Conservation (phyloP, 352 stramenopile genomes). For the Pythium rishiriense region DNA sequence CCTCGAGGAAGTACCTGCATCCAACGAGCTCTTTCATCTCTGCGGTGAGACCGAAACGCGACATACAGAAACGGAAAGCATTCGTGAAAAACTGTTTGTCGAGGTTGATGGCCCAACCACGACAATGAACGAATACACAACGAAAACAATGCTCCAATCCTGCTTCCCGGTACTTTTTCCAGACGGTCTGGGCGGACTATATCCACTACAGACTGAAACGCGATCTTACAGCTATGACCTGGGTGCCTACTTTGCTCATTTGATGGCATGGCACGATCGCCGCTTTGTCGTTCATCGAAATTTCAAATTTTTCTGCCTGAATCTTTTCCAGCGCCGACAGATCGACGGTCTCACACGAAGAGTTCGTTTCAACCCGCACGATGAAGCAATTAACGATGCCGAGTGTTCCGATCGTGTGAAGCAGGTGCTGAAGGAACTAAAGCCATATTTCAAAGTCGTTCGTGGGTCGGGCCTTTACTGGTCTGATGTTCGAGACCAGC, state of each 20-base stretch:
- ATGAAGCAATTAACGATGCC: not conserved
- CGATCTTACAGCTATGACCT: slow-evolving; percentile 17
- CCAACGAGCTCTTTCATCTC: not conserved
- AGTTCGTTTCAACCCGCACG: not conserved
- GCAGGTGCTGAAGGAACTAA: slow-evolving; percentile 18
- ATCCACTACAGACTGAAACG: slow-evolving; percentile 17
- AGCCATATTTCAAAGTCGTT: slow-evolving; percentile 24
- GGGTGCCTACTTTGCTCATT: slow-evolving; percentile 20
- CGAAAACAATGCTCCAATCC: slow-evolving; percentile 17
- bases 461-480: slow-evolving; percentile 26
- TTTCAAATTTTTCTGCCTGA: slow-evolving; percentile 35
- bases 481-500: slow-evolving; percentile 22
- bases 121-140: slow-evolving; percentile 22
- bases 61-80: not conserved
- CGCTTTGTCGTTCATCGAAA: slow-evolving; percentile 22
- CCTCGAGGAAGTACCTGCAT: not conserved
- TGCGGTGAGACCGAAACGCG: not conserved
- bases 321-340: slow-evolving; percentile 30
- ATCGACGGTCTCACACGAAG: slow-evolving; percentile 25
- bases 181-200: slow-evolving; percentile 11
- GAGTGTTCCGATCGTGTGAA: not conserved
- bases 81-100: not conserved
- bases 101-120: not conserved
- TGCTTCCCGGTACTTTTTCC: slow-evolving; percentile 31
- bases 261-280: slow-evolving; percentile 27